A percentile compares a stretch with the other conserved stretches of the same genome.
Conservation (phyloP, 78 protist genomes). For the slime mould (Dictyostelium discoideum) region DNA sequence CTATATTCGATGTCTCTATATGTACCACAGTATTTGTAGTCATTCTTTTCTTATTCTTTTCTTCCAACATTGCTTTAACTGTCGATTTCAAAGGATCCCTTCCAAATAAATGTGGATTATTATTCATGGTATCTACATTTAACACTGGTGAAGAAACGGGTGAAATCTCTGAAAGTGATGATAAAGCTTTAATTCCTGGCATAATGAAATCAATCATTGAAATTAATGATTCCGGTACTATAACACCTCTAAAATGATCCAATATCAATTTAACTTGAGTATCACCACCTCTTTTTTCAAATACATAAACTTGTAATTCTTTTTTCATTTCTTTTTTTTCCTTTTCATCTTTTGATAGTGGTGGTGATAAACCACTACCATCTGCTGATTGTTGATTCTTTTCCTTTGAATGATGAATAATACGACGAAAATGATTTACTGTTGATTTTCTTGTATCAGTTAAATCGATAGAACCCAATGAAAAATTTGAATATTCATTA, state of each 20-base stretch:
- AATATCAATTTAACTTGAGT: constrained; percentile 28
- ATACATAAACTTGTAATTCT: constrained; percentile 24
- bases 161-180: constrained; percentile 57
- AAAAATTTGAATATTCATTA: constrained; percentile 17
- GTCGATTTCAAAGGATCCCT: background rate
- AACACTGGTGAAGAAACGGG: constrained; percentile 47
- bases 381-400: constrained; percentile 2
- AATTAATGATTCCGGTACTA: constrained; percentile 61
- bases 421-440: constrained; percentile 27
- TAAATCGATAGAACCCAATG: constrained; percentile 25
- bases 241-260: constrained; percentile 26
- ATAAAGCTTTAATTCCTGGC: constrained; percentile 60
- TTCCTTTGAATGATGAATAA: constrained; percentile 11
- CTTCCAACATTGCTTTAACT: constrained; percentile 31
- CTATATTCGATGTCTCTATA: constrained; percentile 37
- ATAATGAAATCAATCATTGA: constrained; percentile 71
- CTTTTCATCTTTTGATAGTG: background rate
- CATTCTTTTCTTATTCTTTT: background rate
- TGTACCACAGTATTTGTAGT: constrained; percentile 12
- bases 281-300: constrained; percentile 55
- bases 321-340: constrained; percentile 10
- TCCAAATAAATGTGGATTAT: background rate
- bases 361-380: background rate
- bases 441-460: constrained; percentile 59
- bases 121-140: background rate